Evolutionary conservation across 2,329 filamentous ascomycete genomes (phyloP).

Genomic region (Alternaria panax): DNA sequence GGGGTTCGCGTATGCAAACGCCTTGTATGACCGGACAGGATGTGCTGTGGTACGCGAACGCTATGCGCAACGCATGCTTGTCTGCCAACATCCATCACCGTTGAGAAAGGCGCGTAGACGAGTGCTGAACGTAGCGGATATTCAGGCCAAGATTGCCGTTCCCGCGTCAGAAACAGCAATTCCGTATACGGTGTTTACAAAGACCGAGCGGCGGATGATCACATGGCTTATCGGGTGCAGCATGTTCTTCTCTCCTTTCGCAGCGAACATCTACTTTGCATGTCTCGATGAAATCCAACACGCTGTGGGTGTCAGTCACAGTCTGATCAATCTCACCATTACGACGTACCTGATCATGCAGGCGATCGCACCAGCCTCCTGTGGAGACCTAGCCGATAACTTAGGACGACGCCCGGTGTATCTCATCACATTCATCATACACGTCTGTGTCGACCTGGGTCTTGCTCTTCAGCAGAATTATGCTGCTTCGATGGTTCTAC

Average conservation of each 20-base stretch:
- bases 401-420: conserved; percentile 1
- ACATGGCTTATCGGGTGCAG: background rate
- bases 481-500: background rate
- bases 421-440: background rate
- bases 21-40: background rate
- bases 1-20: background rate
- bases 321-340: background rate
- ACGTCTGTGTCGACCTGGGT: background rate
- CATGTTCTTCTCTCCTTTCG: background rate
- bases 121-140: accelerated
- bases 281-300: background rate
- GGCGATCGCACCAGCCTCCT: background rate
- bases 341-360: background rate
- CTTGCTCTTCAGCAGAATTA: background rate
- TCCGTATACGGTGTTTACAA: background rate
- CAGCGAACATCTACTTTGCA: background rate
- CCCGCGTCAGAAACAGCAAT: background rate
- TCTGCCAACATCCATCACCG: background rate
- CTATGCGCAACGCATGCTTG: background rate
- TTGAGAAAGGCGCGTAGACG: background rate
- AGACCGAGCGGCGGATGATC: background rate
- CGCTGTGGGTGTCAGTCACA: background rate
- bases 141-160: background rate
- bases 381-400: background rate
- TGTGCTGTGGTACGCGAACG: background rate